Conservation (phyloP, 2,329 filamentous ascomycete species). For the Fusarium metavorans region DNA sequence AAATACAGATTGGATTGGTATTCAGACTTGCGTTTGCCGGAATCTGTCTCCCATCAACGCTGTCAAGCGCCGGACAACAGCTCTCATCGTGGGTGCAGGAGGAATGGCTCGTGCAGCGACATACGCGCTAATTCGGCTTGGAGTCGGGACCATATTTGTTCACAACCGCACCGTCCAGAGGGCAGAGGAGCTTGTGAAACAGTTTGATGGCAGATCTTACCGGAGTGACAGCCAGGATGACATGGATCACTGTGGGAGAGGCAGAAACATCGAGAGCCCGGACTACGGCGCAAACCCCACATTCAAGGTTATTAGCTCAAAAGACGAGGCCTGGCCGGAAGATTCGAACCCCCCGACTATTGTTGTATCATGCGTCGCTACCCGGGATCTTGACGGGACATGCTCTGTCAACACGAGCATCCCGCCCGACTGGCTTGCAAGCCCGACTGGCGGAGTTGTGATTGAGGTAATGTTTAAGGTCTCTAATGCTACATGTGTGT, state of each 20-base stretch:
- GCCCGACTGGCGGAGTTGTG: conserved; percentile 68
- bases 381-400: conserved; percentile 10
- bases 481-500: no score
- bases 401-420: conserved; percentile 58
- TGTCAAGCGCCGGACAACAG: conserved; percentile 52
- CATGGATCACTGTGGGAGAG: not conserved
- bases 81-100: conserved; percentile 62
- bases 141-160: conserved; percentile 69
- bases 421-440: conserved; percentile 67
- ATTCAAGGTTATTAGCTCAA: conserved; percentile 44
- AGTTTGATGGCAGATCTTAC: conserved; percentile 36
- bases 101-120: conserved; percentile 59
- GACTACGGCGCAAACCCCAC: not conserved
- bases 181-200: conserved; percentile 61
- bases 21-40: conserved; percentile 69
- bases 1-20: conserved; percentile 76
- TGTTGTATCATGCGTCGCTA: conserved; percentile 25
- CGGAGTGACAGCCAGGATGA: not conserved
- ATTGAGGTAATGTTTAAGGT: conserved; percentile 50
- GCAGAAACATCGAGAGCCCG: not conserved
- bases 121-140: conserved; percentile 70
- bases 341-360: conserved; percentile 25
- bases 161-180: conserved; percentile 66
- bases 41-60: conserved; percentile 70
- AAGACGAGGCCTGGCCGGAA: conserved; percentile 23